Evolutionary conservation across 768 basidiomycete species (phyloP).

Genomic region (Pleurotus pulmonarius): DNA sequence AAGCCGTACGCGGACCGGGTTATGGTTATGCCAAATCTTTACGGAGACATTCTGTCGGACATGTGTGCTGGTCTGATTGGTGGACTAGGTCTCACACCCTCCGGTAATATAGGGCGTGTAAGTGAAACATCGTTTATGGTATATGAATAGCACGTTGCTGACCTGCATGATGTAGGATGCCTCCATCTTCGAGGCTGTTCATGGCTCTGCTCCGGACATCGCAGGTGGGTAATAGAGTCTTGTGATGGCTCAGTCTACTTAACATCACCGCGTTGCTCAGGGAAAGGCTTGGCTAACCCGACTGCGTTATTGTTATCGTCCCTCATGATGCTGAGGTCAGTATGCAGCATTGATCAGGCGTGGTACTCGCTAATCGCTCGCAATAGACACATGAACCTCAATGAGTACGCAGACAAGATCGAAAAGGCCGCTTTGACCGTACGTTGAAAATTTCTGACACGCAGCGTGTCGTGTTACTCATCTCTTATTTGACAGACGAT

Average conservation of each 20-base stretch:
- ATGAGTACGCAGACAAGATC: slow-evolving; percentile 80
- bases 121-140: slow-evolving; percentile 18
- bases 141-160: slow-evolving; percentile 5
- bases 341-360: slow-evolving; percentile 14
- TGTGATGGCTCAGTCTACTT: background rate
- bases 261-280: slow-evolving; percentile 28
- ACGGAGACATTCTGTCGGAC: slow-evolving; percentile 93
- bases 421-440: slow-evolving; percentile 89
- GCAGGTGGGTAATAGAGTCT: slow-evolving; percentile 54
- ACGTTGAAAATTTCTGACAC: slow-evolving; percentile 27
- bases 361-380: slow-evolving; percentile 13
- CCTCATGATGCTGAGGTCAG: slow-evolving; percentile 95
- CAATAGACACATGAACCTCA: slow-evolving; percentile 86
- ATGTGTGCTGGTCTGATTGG: slow-evolving; percentile 99
- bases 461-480: background rate
- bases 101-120: slow-evolving; percentile 95
- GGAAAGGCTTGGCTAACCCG: slow-evolving; percentile 96
- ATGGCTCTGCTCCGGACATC: slow-evolving; percentile 99
- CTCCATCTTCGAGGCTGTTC: slow-evolving; percentile 99
- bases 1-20: slow-evolving; percentile 91
- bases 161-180: slow-evolving; percentile 65
- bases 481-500: slow-evolving; percentile 64
- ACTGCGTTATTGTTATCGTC: slow-evolving; percentile 95
- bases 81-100: slow-evolving; percentile 94
- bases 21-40: slow-evolving; percentile 99